Conservation (phyloP, 1,284 basidiomycete genomes). For the Phellopilus nigrolimitatus region DNA sequence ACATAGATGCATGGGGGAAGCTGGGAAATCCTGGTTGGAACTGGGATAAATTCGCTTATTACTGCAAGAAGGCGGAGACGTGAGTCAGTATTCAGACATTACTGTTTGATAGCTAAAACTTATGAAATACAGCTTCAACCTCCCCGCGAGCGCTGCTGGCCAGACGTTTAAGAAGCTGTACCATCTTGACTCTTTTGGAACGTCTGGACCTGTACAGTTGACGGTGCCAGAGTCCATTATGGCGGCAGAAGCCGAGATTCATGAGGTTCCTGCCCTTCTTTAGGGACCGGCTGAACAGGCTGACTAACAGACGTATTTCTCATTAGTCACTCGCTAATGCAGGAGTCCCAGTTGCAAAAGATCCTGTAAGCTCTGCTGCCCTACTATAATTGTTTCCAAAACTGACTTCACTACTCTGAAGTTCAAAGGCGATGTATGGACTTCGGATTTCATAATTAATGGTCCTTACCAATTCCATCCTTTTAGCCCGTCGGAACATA, state of each 20-base stretch:
- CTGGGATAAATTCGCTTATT: slow-evolving; percentile 25
- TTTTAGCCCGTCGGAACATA: slow-evolving; percentile 16
- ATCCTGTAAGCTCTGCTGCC: slow-evolving; percentile 19
- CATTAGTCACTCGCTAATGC: slow-evolving; percentile 16
- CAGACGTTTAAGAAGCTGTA: too few species aligned
- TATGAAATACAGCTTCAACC: background rate
- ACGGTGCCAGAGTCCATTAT: too few species aligned
- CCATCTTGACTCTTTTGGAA: too few species aligned
- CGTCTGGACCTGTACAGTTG: too few species aligned
- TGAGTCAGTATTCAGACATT: slow-evolving; percentile 2
- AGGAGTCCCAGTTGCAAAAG: slow-evolving; percentile 21
- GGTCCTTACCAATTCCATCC: background rate
- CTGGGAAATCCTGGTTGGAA: slow-evolving; percentile 31
- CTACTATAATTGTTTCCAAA: background rate
- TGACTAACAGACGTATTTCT: slow-evolving; percentile 6
- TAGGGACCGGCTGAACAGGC: background rate
- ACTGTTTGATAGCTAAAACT: slow-evolving; percentile 1
- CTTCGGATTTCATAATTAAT: background rate
- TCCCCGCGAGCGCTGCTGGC: too few species aligned
- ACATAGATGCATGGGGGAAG: slow-evolving; percentile 26
- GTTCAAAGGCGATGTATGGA: slow-evolving; percentile 24
- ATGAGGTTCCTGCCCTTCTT: slow-evolving; percentile 5
- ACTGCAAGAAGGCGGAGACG: slow-evolving; percentile 25
- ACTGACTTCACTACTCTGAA: background rate
- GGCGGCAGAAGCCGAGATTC: too few species aligned